Conservation (phyloP, 805 yeast genomes). For the Wickerhamiella shivajii region DNA sequence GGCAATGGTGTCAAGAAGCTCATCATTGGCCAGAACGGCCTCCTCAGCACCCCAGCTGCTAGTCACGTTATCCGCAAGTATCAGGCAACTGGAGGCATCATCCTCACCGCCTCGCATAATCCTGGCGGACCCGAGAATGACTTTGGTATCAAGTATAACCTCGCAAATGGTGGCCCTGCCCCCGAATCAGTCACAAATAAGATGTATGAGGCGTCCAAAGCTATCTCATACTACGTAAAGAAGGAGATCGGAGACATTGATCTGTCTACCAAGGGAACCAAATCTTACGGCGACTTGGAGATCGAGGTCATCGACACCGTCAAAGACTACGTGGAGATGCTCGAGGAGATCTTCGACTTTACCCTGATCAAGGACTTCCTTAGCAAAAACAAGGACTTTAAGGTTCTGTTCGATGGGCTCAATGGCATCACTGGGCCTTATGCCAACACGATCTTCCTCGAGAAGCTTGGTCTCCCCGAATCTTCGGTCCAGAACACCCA, state of each 20-base stretch:
- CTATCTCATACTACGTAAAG: constrained; percentile 45
- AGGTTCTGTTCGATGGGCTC: constrained; percentile 72
- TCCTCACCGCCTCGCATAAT: constrained; percentile 90
- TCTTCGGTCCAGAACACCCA: constrained; percentile 60
- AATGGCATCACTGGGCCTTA: constrained; percentile 98
- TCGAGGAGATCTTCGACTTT: constrained; percentile 81
- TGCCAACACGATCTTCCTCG: constrained; percentile 68
- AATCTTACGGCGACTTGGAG: constrained; percentile 34
- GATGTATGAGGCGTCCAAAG: constrained; percentile 57
- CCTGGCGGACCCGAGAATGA: constrained; percentile 94
- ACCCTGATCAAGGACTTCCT: constrained; percentile 62
- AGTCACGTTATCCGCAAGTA: constrained; percentile 76
- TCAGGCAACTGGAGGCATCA: constrained; percentile 76
- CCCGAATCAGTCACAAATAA: constrained; percentile 87
- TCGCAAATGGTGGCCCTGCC: constrained; percentile 95
- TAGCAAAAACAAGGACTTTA: constrained; percentile 39
- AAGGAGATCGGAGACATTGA: constrained; percentile 51
- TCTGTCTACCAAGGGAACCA: constrained; percentile 40
- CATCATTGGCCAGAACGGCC: constrained; percentile 76
- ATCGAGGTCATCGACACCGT: constrained; percentile 79
- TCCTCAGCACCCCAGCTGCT: constrained; percentile 91
- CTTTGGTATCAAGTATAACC: constrained; percentile 88
- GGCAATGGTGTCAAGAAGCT: constrained; percentile 82
- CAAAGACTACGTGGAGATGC: constrained; percentile 56
- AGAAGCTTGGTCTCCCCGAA: constrained; percentile 65